Evolutionary conservation across 1,284 basidiomycete genomes (phyloP).

Genomic region (Trichosporon ovoides): DNA sequence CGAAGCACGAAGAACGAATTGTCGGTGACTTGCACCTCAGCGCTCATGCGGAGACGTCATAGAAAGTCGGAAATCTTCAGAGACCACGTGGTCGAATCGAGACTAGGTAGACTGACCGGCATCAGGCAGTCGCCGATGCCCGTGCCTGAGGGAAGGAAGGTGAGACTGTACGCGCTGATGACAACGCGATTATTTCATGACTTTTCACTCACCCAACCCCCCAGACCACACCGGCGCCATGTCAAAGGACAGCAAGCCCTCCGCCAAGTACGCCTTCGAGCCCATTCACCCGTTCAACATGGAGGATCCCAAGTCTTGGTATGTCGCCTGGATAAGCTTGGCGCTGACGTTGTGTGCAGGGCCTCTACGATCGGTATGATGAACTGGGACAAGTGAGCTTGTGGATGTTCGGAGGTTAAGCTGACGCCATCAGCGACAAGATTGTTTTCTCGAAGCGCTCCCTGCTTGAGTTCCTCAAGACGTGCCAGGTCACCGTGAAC

Average conservation of each 20-base stretch:
- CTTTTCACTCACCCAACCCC: too few relatives aligned
- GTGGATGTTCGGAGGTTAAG: not conserved
- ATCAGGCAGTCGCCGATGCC: too few relatives aligned
- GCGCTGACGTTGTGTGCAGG: conserved; percentile 20
- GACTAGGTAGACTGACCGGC: too few relatives aligned
- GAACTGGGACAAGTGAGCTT: conserved; percentile 47
- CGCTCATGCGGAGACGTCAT: not conserved
- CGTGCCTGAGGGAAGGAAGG: too few relatives aligned
- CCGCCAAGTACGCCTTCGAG: conserved; percentile 35
- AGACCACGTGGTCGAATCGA: conserved; percentile 2
- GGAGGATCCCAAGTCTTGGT: conserved; percentile 47
- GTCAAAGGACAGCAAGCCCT: conserved; percentile 6
- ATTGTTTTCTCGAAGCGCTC: conserved; percentile 50
- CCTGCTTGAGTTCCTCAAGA: conserved; percentile 49
- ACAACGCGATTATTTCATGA: too few relatives aligned
- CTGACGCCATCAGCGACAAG: conserved; percentile 40
- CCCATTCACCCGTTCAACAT: conserved; percentile 49
- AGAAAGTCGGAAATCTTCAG: not conserved
- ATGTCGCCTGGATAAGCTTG: not conserved
- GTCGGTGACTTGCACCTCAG: not conserved
- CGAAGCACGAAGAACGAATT: conserved; percentile 3
- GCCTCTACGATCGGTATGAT: conserved; percentile 35
- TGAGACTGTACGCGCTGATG: too few relatives aligned
- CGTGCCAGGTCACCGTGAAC: conserved; percentile 45
- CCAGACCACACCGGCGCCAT: not conserved